phyloP scores from a whole-genome alignment of 73 alveolate genomes.

The Paramecium octaurelia region DNA sequence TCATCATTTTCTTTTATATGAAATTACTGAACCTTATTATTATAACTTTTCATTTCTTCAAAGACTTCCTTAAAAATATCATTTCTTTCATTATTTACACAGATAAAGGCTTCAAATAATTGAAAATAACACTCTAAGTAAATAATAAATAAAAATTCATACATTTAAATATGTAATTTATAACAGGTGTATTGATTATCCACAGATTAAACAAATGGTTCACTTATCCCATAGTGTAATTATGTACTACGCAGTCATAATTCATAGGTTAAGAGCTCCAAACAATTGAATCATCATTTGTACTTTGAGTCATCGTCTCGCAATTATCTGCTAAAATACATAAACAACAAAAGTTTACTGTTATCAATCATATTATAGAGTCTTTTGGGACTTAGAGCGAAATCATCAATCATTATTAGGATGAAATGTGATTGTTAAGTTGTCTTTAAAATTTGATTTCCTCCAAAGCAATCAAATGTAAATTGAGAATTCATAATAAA shows the following conservation, averaged over 20 bases:
- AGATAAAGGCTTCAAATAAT: not conserved
- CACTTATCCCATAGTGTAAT: not conserved
- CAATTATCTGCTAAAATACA: not conserved
- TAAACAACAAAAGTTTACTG: not conserved
- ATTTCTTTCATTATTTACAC: not conserved
- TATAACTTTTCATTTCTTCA: not conserved
- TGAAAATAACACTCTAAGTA: not conserved
- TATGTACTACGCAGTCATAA: not conserved
- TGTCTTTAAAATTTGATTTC: not conserved
- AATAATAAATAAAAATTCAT: not conserved
- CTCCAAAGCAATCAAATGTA: not conserved
- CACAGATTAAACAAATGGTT: not conserved
- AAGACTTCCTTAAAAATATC: not conserved
- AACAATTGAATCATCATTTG: not conserved
- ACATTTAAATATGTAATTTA: not conserved
- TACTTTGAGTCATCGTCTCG: not conserved
- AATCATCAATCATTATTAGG: not conserved
- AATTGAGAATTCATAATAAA: not conserved
- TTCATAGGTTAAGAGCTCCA: not conserved
- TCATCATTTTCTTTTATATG: conserved; percentile 1
- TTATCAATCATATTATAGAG: not conserved
- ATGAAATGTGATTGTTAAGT: not conserved
- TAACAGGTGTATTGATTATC: not conserved
- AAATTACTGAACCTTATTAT: not conserved
- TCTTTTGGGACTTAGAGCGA: not conserved